Conservation (phyloP, 805 yeast genomes). For the Candida orba region DNA sequence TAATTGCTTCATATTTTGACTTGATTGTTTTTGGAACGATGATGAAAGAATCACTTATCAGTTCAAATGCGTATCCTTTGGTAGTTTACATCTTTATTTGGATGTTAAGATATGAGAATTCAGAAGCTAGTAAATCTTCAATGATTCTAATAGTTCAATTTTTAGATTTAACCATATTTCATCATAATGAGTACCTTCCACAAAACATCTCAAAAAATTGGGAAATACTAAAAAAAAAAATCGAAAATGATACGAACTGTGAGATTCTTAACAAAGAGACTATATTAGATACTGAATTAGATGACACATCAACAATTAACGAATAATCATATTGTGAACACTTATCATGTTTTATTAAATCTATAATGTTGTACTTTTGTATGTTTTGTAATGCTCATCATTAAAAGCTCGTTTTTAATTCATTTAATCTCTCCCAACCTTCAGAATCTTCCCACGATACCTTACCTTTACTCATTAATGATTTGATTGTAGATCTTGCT, state of each 20-base stretch:
- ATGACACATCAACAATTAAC: background rate
- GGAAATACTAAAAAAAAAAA: no score
- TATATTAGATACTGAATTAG: background rate
- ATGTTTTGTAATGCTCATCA: background rate
- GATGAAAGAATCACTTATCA: conserved; percentile 21
- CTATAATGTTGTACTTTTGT: background rate
- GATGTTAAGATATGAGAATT: conserved; percentile 31
- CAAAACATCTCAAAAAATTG: no score
- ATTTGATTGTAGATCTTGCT: conserved; percentile 62
- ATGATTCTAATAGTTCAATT: conserved; percentile 11
- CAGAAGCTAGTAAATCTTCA: conserved; percentile 23
- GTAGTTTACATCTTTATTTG: conserved; percentile 30
- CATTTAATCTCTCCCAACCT: conserved; percentile 63
- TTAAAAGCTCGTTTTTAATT: conserved; percentile 22
- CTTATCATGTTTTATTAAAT: background rate
- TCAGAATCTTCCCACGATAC: conserved; percentile 71
- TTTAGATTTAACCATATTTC: conserved; percentile 1
- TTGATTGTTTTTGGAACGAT: conserved; percentile 26
- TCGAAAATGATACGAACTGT: no score
- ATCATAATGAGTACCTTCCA: no score
- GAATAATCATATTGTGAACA: no score
- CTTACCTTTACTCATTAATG: conserved; percentile 73
- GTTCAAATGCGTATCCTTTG: conserved; percentile 25
- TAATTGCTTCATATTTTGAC: conserved; percentile 33
- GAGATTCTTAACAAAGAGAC: background rate